Percentiles rank a stretch among this genome's conserved stretches.
Evolutionary conservation across 2,329 filamentous ascomycete species (phyloP).

Genomic region (Aspergillus viridinutans): DNA sequence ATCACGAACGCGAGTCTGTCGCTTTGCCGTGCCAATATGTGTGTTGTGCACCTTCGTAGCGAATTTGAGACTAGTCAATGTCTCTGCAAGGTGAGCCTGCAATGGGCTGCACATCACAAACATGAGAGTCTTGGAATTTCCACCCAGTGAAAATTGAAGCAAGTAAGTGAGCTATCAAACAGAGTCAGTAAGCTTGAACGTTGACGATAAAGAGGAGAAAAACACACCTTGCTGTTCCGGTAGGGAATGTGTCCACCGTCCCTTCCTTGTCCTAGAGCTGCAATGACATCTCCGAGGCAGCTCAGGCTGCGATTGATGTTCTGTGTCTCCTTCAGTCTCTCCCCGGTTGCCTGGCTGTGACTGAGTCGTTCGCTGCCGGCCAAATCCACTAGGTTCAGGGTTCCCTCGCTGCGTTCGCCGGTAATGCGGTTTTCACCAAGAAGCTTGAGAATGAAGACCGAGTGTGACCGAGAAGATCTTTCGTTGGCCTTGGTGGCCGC

Average conservation of each 20-base stretch:
- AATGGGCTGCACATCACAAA: slow-evolving; percentile 97
- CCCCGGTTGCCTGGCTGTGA: slow-evolving; percentile 79
- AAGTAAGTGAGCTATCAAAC: slow-evolving; percentile 72
- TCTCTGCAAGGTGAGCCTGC: slow-evolving; percentile 86
- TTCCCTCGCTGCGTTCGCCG: slow-evolving; percentile 82
- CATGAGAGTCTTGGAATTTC: slow-evolving; percentile 97
- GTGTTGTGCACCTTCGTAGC: slow-evolving; percentile 88
- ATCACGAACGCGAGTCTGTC: slow-evolving; percentile 37
- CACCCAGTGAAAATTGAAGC: slow-evolving; percentile 88
- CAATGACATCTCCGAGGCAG: slow-evolving; percentile 90
- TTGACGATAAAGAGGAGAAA: neutral
- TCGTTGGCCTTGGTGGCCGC: slow-evolving; percentile 98
- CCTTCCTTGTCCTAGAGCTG: slow-evolving; percentile 79
- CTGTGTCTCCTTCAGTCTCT: slow-evolving; percentile 87
- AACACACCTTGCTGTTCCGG: slow-evolving; percentile 78
- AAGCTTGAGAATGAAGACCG: slow-evolving; percentile 82
- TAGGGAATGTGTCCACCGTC: slow-evolving; percentile 81
- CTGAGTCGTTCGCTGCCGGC: slow-evolving; percentile 89
- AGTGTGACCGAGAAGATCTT: slow-evolving; percentile 88
- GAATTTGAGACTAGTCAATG: slow-evolving; percentile 89
- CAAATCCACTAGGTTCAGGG: slow-evolving; percentile 90
- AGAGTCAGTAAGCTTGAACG: slow-evolving; percentile 14
- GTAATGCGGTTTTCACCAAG: slow-evolving; percentile 66
- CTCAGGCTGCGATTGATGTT: slow-evolving; percentile 95
- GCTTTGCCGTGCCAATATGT: slow-evolving; percentile 79